A percentile compares a stretch with the other conserved stretches of the same genome.
These are phyloP conservation scores for Odontarrhena argentea DNA, from an alignment of 345 rosid genomes.

Conservation along the genomic window DNA sequence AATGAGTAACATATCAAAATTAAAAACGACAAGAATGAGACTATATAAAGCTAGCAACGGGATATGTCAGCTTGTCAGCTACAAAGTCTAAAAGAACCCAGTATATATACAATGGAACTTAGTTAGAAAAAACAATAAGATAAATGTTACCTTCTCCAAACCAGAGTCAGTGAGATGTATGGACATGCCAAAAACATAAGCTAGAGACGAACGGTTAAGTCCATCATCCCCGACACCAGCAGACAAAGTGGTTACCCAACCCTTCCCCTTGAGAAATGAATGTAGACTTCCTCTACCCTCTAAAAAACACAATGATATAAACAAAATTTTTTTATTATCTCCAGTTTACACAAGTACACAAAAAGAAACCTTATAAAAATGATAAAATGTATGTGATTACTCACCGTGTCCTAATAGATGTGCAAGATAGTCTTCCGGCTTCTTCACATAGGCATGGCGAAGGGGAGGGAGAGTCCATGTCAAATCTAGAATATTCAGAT, in stretches of 20 bases:
- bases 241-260: constrained; percentile 83
- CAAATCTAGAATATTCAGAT: constrained; percentile 82
- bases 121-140: neutral
- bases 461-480: constrained; percentile 92
- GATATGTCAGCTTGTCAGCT: constrained; percentile 20
- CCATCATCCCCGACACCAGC: constrained; percentile 98
- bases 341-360: constrained; percentile 12
- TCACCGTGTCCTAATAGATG: constrained; percentile 95
- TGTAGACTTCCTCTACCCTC: constrained; percentile 98
- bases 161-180: constrained; percentile 90
- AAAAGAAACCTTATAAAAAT: constrained; percentile 2
- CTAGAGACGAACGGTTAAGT: constrained; percentile 79
- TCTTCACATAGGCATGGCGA: constrained; percentile 81
- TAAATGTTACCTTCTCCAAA: constrained; percentile 66
- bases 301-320: constrained; percentile 44
- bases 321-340: constrained; percentile 22
- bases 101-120: constrained; percentile 15
- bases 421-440: constrained; percentile 93
- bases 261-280: constrained; percentile 77
- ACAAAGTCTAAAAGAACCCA: neutral
- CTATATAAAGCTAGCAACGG: constrained; percentile 15
- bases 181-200: constrained; percentile 85
- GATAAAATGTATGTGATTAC: constrained; percentile 25
- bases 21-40: constrained; percentile 7
- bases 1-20: constrained; percentile 22